phyloP scores from a whole-genome alignment of 2,329 filamentous ascomycete species.

The Neofusicoccum ribis region DNA sequence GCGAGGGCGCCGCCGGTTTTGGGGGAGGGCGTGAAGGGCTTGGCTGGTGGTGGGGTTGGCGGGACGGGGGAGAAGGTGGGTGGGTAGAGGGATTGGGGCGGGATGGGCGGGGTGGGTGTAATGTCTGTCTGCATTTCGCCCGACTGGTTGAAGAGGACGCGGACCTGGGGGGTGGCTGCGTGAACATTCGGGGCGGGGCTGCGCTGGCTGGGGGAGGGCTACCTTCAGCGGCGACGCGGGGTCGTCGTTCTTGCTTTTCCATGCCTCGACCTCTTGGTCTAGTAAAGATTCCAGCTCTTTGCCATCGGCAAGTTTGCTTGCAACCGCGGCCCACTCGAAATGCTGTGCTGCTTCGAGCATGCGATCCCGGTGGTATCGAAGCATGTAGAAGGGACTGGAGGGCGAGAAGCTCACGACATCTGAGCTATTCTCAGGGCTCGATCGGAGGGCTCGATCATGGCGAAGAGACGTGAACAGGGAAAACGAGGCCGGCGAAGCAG shows the following conservation, averaged over 20 bases:
- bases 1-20: constrained; percentile 37
- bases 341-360: constrained; percentile 62
- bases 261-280: constrained; percentile 33
- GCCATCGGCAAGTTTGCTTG: constrained; percentile 36
- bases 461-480: constrained; percentile 42
- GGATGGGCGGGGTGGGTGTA: constrained; percentile 40
- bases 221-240: constrained; percentile 32
- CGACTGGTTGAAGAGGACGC: constrained; percentile 52
- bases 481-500: constrained; percentile 26
- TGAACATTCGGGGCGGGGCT: too few species aligned
- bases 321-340: constrained; percentile 48
- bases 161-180: constrained; percentile 46
- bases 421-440: constrained; percentile 47
- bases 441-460: constrained; percentile 39
- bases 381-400: constrained; percentile 72
- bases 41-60: constrained; percentile 24
- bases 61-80: constrained; percentile 47
- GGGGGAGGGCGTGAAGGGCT: constrained; percentile 34
- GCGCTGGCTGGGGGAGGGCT: not conserved
- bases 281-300: constrained; percentile 34
- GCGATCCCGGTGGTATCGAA: constrained; percentile 75
- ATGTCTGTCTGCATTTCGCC: constrained; percentile 42
- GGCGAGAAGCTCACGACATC: constrained; percentile 48
- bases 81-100: constrained; percentile 60
- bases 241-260: constrained; percentile 17